These are phyloP conservation scores for Tuber brumale DNA, from an alignment of 495 filamentous ascomycete genomes.

Conservation along the genomic window DNA sequence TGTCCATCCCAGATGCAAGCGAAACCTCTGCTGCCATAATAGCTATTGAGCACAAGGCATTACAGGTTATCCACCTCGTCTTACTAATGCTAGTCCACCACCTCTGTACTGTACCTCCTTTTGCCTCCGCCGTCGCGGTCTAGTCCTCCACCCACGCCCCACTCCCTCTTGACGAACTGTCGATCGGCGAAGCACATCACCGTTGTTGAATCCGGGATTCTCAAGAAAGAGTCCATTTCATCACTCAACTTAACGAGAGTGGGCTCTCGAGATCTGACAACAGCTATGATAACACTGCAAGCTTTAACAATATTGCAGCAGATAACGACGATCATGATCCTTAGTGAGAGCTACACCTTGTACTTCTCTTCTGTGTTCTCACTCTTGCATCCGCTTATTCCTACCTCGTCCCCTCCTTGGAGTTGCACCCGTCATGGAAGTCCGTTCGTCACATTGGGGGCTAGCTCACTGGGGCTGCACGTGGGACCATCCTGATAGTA, in stretches of 20 bases:
- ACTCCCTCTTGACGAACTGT: not conserved
- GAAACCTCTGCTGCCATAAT: not conserved
- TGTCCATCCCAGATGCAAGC: not conserved
- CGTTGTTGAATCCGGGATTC: not conserved
- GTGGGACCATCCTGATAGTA: too few species aligned
- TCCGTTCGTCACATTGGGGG: not conserved
- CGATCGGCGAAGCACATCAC: constrained; percentile 5
- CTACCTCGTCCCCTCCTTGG: rapidly evolving
- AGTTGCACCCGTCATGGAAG: not conserved
- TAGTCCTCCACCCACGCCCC: not conserved
- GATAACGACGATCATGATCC: constrained; percentile 46
- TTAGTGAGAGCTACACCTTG: constrained; percentile 45
- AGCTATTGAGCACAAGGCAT: not conserved
- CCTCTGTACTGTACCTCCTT: not conserved
- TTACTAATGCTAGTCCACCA: not conserved
- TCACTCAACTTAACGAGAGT: constrained; percentile 24
- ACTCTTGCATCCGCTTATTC: not conserved
- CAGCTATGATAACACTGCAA: constrained; percentile 36
- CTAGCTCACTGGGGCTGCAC: not conserved
- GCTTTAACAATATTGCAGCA: constrained; percentile 44
- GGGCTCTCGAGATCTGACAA: constrained; percentile 31
- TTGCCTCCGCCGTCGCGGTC: not conserved
- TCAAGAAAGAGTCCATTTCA: constrained; percentile 16
- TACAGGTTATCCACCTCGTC: constrained; percentile 7
- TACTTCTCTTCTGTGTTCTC: constrained; percentile 39